Conservation (phyloP, 164 flowering plant genomes). For the Macadamia integrifolia region DNA sequence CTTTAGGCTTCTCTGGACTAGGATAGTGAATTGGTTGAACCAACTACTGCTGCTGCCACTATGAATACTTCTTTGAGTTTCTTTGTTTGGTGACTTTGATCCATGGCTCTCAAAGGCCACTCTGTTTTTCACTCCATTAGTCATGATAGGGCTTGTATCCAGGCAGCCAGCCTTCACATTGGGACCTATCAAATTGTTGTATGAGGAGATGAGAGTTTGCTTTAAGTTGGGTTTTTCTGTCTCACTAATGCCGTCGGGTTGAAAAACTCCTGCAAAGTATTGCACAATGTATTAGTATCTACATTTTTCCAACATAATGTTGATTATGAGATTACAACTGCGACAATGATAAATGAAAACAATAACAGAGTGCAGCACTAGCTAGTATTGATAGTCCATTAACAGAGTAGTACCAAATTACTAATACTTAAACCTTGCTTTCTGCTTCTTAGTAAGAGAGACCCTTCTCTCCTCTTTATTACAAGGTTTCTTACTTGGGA, state of each 20-base stretch:
- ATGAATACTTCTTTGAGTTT: conserved; percentile 4
- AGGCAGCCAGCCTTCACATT: conserved; percentile 53
- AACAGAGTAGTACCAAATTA: too few species aligned
- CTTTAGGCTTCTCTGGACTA: conserved; percentile 65
- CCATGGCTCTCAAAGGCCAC: neutral
- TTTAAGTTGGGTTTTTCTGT: conserved; percentile 56
- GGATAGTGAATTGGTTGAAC: conserved; percentile 64
- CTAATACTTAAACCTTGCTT: too few species aligned
- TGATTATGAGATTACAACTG: too few species aligned
- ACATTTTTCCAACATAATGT: too few species aligned
- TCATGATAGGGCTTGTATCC: conserved; percentile 18
- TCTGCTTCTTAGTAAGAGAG: too few species aligned
- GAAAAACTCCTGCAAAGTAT: conserved; percentile 55
- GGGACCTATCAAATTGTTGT: conserved; percentile 60
- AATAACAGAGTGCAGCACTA: too few species aligned
- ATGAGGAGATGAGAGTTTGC: conserved; percentile 50
- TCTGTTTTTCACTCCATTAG: conserved; percentile 1
- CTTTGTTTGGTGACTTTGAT: neutral
- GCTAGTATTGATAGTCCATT: too few species aligned
- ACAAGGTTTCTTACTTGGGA: too few species aligned
- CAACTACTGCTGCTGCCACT: conserved; percentile 28
- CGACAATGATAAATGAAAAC: too few species aligned
- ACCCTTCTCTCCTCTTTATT: too few species aligned
- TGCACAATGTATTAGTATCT: neutral
- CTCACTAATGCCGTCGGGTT: conserved; percentile 40